Evolutionary conservation across 2,329 filamentous ascomycete species (phyloP).

Genomic region (Pseudocercospora macadamiae): DNA sequence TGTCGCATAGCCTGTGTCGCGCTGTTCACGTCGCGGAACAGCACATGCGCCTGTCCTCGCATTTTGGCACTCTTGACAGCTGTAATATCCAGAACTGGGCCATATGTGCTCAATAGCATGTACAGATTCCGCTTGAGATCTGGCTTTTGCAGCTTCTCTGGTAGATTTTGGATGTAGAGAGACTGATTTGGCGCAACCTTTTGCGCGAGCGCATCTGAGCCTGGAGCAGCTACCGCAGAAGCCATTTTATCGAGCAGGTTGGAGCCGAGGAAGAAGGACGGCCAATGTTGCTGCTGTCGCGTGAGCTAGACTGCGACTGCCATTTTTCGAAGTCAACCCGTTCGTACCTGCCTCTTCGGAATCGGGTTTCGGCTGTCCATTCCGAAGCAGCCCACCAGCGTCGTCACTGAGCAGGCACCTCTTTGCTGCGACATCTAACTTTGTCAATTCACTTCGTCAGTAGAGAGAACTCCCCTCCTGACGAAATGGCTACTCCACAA

Average conservation of each 20-base stretch:
- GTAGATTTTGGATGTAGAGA: slow-evolving; percentile 87
- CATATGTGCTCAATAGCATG: slow-evolving; percentile 91
- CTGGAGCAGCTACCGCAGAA: slow-evolving; percentile 5
- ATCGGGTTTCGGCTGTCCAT: slow-evolving; percentile 7
- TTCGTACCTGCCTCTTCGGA: background rate
- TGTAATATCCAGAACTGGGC: slow-evolving; percentile 87
- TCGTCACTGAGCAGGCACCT: slow-evolving; percentile 17
- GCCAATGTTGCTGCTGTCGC: background rate
- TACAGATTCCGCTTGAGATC: slow-evolving; percentile 88
- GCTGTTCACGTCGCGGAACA: slow-evolving; percentile 86
- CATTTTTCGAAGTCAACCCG: background rate
- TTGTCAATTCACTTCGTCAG: slow-evolving; percentile 61
- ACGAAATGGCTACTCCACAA: slow-evolving; percentile 81
- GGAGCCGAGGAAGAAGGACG: background rate
- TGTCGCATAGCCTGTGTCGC: slow-evolving; percentile 92
- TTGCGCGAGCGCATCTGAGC: slow-evolving; percentile 9
- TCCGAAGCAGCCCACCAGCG: slow-evolving; percentile 12
- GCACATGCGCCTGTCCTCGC: slow-evolving; percentile 93
- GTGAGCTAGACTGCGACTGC: too few relatives aligned
- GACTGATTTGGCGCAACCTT: slow-evolving; percentile 50
- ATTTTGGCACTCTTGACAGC: slow-evolving; percentile 87
- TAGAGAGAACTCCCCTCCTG: slow-evolving; percentile 91
- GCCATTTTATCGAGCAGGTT: slow-evolving; percentile 5
- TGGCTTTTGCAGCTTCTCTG: slow-evolving; percentile 84
- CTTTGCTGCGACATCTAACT: background rate